These are phyloP conservation scores for Trichoderma brevicompactum DNA, from an alignment of 2,329 filamentous ascomycete species.

Conservation along the genomic window DNA sequence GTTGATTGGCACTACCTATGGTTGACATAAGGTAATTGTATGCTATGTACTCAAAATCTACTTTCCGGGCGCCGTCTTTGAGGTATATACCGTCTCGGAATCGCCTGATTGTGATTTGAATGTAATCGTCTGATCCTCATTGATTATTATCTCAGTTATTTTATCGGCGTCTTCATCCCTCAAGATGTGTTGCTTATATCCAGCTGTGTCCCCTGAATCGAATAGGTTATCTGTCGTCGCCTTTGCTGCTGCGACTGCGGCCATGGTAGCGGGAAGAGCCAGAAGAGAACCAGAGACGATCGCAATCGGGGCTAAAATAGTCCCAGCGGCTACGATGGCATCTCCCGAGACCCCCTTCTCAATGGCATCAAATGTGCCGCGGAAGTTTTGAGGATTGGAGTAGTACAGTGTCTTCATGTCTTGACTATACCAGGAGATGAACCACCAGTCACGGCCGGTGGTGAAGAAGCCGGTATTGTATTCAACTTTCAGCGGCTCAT, in stretches of 20 bases:
- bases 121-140: neutral
- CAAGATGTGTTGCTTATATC: neutral
- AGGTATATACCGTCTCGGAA: neutral
- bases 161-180: conserved; percentile 1
- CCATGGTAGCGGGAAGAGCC: neutral
- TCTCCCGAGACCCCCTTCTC: neutral
- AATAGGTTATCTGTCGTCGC: neutral
- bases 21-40: too few species aligned
- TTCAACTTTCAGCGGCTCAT: conserved; percentile 26
- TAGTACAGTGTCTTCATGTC: conserved; percentile 29
- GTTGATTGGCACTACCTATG: too few species aligned
- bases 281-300: neutral
- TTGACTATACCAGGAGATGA: conserved; percentile 29
- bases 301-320: neutral
- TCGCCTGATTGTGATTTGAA: neutral
- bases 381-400: conserved; percentile 29
- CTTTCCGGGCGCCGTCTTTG: neutral
- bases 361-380: neutral
- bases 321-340: neutral
- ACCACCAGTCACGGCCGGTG: conserved; percentile 32
- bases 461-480: conserved; percentile 32
- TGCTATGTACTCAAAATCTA: neutral
- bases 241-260: neutral
- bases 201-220: neutral
- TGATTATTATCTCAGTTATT: neutral